Evolutionary conservation across 2,329 filamentous ascomycete species (phyloP), one percentile per base, ranked within the genome.

Genomic region (Verticillium dahliae): DNA sequence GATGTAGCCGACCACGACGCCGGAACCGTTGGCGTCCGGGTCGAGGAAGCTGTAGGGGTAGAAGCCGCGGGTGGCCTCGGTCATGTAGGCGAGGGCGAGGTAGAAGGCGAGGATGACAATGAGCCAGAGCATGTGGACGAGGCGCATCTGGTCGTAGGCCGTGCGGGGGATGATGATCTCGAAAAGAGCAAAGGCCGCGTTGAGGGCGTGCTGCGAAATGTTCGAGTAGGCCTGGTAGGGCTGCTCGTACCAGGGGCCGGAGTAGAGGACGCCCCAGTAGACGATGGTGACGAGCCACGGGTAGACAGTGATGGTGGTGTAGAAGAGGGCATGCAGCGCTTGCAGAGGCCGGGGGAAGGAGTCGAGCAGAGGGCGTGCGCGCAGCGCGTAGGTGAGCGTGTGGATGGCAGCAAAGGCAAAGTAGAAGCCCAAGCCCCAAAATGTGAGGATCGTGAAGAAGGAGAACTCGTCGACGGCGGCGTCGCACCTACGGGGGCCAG

Each of bases 381-480:
- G 76, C 52, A 76, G 74, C 13, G 83, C 82, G 76, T 94, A 95
- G 57, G 80, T 81, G 59, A 85, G 76, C 6, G 90, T 92, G 77
- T 96, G 91, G 18, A 85, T 65, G 18, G 88, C 80, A 1, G 89
- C 81, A 69, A 88, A 77, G 61, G 87, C 79, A 72, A 89, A 88
- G 80, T 96, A 96, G 76, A 93, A 94, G 31, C 84, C 87, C 39
- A 94, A 76, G 1, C 90, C 90, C 90, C 90, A 95, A 80, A 89
- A 95, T 10, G 89, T 91, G 62, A 95, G 78, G 69, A 87, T 80
- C 34, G 92, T 96, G 78, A 96, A 96, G 80, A 86, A 96, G 68
- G 87, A 91, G 78, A 96, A 95, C 56, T 81, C 82, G 56, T 79
- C 74, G 59, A 79, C 76, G 33, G 84, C 82, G 1, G 69, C 70